Percentiles rank a stretch among this genome's conserved stretches.
phyloP scores from a whole-genome alignment of 192 early-diverging fungal species.

The Piromyces finnis region DNA sequence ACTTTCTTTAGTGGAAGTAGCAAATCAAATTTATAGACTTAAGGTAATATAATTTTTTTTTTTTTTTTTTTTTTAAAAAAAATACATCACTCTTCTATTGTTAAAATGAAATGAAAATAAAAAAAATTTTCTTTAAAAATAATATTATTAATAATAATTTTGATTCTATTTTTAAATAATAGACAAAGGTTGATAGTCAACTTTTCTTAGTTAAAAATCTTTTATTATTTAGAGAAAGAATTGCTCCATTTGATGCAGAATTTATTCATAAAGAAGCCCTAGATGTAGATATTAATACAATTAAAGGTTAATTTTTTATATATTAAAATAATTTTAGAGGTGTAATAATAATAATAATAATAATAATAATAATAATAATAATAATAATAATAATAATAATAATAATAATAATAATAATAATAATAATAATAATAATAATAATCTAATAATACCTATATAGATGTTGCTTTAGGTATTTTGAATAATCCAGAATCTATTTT shows the following conservation, averaged over 20 bases:
- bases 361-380: too few species aligned
- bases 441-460: too few species aligned
- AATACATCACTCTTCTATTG: too few species aligned
- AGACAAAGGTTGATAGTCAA: constrained; percentile 47
- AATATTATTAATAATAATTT: background rate
- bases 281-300: background rate
- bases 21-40: constrained; percentile 21
- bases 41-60: constrained; percentile 12
- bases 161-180: background rate
- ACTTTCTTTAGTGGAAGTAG: constrained; percentile 26
- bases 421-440: too few species aligned
- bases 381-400: too few species aligned
- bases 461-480: background rate
- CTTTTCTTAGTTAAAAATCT: constrained; percentile 76
- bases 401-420: too few species aligned
- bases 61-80: background rate
- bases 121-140: too few species aligned
- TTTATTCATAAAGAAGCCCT: constrained; percentile 43
- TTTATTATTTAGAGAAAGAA: constrained; percentile 65
- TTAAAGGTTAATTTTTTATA: background rate
- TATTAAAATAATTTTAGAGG: too few species aligned
- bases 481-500: background rate
- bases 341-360: too few species aligned
- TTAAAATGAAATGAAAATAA: too few species aligned
- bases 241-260: constrained; percentile 54